These are phyloP conservation scores for Pseudogymnoascus sp. DNA, from an alignment of 2,329 filamentous ascomycete genomes.

Conservation along the genomic window DNA sequence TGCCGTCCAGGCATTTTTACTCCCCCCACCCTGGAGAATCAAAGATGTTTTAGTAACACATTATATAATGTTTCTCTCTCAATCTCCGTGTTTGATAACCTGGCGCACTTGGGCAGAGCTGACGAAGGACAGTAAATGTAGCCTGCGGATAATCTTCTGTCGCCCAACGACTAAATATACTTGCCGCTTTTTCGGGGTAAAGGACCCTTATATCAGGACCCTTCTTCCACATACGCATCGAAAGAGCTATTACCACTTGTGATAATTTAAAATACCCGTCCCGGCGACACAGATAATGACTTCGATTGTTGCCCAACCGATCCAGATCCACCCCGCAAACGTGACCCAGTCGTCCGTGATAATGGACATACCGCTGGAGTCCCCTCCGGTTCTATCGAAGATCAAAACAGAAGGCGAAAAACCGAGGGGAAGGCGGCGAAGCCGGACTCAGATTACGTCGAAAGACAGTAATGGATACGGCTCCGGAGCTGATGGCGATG, in stretches of 20 bases:
- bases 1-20: background rate
- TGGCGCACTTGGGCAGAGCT: background rate
- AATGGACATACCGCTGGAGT: constrained; percentile 10
- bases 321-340: background rate
- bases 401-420: constrained; percentile 26
- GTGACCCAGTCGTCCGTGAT: background rate
- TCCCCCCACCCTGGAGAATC: too few relatives aligned
- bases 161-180: background rate
- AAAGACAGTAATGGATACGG: constrained; percentile 23
- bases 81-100: background rate
- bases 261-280: background rate
- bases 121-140: constrained; percentile 1
- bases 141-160: background rate
- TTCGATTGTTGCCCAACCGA: constrained; percentile 8
- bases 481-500: constrained; percentile 24
- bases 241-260: background rate
- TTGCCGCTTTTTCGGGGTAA: background rate
- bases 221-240: background rate
- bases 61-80: background rate
- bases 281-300: background rate
- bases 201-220: constrained; percentile 2
- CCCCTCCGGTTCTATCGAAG: constrained; percentile 22
- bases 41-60: background rate
- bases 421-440: constrained; percentile 28
- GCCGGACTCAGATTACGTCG: constrained; percentile 23